phyloP scores from a whole-genome alignment of 345 rosid species.

The Kandelia obovata region DNA sequence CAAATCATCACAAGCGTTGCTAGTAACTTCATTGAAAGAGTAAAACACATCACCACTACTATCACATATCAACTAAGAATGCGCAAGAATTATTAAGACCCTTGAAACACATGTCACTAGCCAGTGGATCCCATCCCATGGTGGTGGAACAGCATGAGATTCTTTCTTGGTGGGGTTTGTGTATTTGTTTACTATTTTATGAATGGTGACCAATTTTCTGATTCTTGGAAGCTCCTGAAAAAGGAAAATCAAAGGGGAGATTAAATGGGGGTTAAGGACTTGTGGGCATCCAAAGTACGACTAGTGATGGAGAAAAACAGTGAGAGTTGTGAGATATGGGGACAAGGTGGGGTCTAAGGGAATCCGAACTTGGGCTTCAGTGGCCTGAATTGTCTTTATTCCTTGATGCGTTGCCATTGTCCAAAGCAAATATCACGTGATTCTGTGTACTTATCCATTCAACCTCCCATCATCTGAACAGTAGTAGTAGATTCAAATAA shows the following conservation, averaged over 20 bases:
- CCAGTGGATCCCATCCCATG: conserved; percentile 9
- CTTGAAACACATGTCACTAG: too few relatives aligned
- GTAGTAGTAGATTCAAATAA: too few relatives aligned
- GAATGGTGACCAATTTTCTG: background rate
- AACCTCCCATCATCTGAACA: too few relatives aligned
- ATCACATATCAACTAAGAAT: too few relatives aligned
- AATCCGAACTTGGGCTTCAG: conserved; percentile 13
- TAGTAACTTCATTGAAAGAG: background rate
- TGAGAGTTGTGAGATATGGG: conserved; percentile 6
- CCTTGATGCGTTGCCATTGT: background rate
- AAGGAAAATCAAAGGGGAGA: background rate
- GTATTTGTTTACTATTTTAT: background rate
- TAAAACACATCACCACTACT: too few relatives aligned
- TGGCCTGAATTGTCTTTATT: background rate
- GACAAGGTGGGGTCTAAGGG: conserved; percentile 11
- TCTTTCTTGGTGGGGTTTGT: background rate
- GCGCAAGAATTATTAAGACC: conserved; percentile 6
- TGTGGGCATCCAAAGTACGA: background rate
- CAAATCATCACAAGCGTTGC: conserved; percentile 25
- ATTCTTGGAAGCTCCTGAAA: too few relatives aligned
- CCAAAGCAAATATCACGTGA: conserved; percentile 10
- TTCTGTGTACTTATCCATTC: background rate
- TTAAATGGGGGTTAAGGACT: background rate
- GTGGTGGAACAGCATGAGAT: background rate
- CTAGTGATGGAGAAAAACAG: background rate